Evolutionary conservation across 169 alveolate genomes (phyloP).

Genomic region (Theileria orientalis): DNA sequence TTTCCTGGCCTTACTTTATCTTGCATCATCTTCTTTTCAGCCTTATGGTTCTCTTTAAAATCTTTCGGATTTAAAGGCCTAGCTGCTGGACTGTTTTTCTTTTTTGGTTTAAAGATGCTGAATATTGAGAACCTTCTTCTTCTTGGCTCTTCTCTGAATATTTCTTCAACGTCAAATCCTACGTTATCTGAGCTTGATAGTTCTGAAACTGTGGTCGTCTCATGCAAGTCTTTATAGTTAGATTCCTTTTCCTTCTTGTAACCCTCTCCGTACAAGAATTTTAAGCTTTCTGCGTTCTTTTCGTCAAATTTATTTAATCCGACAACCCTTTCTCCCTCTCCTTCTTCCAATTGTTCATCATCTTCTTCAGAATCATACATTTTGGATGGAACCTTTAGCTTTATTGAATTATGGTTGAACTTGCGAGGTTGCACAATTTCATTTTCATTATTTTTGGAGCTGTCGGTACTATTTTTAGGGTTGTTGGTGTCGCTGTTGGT

Average conservation of each 20-base stretch:
- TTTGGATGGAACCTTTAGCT: neutral
- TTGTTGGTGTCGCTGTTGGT: too few relatives aligned
- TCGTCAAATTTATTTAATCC: too few relatives aligned
- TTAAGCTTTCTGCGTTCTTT: neutral
- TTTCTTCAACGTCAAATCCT: neutral
- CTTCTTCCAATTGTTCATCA: neutral
- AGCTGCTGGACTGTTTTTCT: neutral
- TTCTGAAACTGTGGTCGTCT: neutral
- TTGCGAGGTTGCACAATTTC: neutral
- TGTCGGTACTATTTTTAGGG: too few relatives aligned
- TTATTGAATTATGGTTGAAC: neutral
- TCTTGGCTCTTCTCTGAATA: neutral
- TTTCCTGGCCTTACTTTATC: too few relatives aligned
- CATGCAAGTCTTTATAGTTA: too few relatives aligned
- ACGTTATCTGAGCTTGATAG: neutral
- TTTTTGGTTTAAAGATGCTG: neutral
- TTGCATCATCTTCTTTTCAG: neutral
- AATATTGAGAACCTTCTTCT: neutral
- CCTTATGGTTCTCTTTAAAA: neutral
- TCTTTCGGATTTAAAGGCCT: neutral
- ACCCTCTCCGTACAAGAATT: neutral
- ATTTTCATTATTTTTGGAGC: too few relatives aligned
- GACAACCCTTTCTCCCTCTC: neutral
- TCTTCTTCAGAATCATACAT: neutral
- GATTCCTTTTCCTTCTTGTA: neutral